These are phyloP conservation scores for Ceratocystis lukuohia DNA, from an alignment of 2,329 filamentous ascomycete species.

Conservation along the genomic window DNA sequence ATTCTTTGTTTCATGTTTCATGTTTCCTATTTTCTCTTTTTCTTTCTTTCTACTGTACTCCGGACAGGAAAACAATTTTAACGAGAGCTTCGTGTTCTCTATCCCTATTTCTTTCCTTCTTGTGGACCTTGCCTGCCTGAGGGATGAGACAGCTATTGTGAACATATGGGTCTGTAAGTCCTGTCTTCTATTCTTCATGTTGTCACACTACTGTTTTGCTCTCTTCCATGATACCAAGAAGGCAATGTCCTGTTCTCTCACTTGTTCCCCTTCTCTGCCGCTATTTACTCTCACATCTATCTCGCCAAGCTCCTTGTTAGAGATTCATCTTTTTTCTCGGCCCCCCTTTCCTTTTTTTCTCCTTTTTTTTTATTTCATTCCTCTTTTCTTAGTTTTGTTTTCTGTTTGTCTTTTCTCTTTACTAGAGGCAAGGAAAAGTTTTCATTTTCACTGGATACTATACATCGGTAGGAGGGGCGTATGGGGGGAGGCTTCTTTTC, in stretches of 20 bases:
- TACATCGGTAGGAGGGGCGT: conserved; percentile 4
- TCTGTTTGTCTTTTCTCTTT: not conserved
- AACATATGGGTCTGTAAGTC: not conserved
- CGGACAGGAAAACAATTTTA: not conserved
- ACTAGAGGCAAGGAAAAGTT: conserved; percentile 6
- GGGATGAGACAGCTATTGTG: not conserved
- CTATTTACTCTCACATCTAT: conserved; percentile 7
- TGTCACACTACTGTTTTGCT: not conserved
- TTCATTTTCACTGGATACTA: conserved; percentile 4
- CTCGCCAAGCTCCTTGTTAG: not conserved
- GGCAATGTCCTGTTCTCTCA: not conserved
- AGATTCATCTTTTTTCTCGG: not conserved
- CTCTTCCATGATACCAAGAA: not conserved
- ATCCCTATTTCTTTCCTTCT: not conserved
- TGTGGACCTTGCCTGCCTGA: not conserved
- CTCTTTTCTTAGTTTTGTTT: not conserved
- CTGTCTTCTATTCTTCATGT: not conserved
- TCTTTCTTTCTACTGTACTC: not conserved
- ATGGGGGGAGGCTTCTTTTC: conserved; percentile 8
- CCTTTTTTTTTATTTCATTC: conserved; percentile 1
- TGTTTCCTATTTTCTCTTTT: conserved; percentile 9
- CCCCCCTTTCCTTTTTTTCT: not conserved
- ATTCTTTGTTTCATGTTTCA: not conserved
- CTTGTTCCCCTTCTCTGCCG: not conserved
- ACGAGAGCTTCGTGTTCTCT: not conserved